These are phyloP conservation scores for Fusarium incarnatum DNA, from an alignment of 2,329 filamentous ascomycete genomes.

Conservation along the genomic window DNA sequence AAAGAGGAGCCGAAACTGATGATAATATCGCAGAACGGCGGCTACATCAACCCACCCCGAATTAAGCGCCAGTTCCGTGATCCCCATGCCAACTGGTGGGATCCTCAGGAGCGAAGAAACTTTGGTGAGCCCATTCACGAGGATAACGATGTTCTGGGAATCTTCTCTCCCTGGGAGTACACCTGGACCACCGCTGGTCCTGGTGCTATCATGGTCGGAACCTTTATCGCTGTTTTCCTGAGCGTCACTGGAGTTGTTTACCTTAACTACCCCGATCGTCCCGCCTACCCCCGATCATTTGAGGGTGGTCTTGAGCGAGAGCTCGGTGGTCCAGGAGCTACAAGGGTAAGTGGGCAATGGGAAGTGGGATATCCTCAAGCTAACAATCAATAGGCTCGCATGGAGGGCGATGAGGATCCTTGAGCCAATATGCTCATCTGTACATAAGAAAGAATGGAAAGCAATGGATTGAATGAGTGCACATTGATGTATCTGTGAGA, in stretches of 20 bases:
- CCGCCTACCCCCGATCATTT: slow-evolving; percentile 76
- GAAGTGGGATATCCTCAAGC: slow-evolving; percentile 8
- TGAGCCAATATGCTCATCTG: slow-evolving; percentile 52
- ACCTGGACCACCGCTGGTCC: slow-evolving; percentile 81
- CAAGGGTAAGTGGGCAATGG: slow-evolving; percentile 67
- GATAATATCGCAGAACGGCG: slow-evolving; percentile 74
- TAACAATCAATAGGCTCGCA: slow-evolving; percentile 61
- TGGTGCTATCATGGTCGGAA: slow-evolving; percentile 74
- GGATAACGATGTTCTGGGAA: slow-evolving; percentile 91
- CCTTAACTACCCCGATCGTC: slow-evolving; percentile 77
- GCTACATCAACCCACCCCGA: slow-evolving; percentile 81
- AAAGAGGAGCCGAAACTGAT: slow-evolving; percentile 34
- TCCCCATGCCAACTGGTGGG: slow-evolving; percentile 94
- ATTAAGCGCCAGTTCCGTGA: slow-evolving; percentile 94
- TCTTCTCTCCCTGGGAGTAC: slow-evolving; percentile 91
- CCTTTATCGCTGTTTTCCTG: slow-evolving; percentile 73
- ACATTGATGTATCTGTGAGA: slow-evolving; percentile 17
- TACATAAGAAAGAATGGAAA: slow-evolving; percentile 52
- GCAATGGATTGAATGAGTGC: slow-evolving; percentile 31
- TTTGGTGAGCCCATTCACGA: slow-evolving; percentile 97
- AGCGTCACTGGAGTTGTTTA: slow-evolving; percentile 75
- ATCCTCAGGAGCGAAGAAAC: slow-evolving; percentile 96
- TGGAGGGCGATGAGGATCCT: slow-evolving; percentile 65
- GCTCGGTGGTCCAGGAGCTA: slow-evolving; percentile 75
- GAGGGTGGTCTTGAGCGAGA: slow-evolving; percentile 79